Evolutionary conservation across 306 rosid species (phyloP), one percentile per base, ranked within the genome.

Genomic region (Amphicarpaea edgeworthii): DNA sequence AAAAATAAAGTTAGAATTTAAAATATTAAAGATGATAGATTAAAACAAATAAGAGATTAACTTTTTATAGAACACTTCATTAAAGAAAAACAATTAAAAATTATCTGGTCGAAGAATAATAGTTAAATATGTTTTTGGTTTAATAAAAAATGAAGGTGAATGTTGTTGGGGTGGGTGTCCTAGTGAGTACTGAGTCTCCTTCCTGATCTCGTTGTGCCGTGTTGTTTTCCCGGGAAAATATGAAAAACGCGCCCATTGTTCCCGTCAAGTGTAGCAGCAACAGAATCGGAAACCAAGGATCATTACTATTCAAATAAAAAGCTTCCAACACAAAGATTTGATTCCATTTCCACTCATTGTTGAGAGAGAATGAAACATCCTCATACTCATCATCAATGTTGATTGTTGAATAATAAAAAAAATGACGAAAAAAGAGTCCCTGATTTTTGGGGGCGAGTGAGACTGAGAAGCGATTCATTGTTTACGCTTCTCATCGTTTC

Each of bases 401-500:
- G n/a, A n/a, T n/a, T n/a, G n/a, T n/a, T n/a, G n/a, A n/a, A 34
- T 5, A 32, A 6, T 2, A 59, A 28, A 32, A 15, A 60, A 58
- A 58, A 58, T 23, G 1, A 20, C 20, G 0, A 66, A 66, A 23
- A 66, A 3, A 23, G 38, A 41, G 6, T 4, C 21, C 69, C 38
- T 42, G 54, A 21, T 66, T 41, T 65, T 7, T 43, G 21, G 72
- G 72, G 1, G 72, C 69, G 26, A 63, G 49, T 41, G 21, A 12
- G 72, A 42, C 38, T 41, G 54, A 66, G 34, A 41, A 66, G 54
- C 38, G 38, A 66, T 66, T 66, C 20, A 23, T 66, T 14, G 50
- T 19, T 64, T 64, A 40, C 50, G 50, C 34, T 64, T 64, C 53
- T 41, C 37, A 41, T 14, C 54, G 21, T 42, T 40, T 20, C 59